These are phyloP conservation scores for Globisporangium apiculatum DNA, from an alignment of 352 stramenopile genomes.

Conservation along the genomic window DNA sequence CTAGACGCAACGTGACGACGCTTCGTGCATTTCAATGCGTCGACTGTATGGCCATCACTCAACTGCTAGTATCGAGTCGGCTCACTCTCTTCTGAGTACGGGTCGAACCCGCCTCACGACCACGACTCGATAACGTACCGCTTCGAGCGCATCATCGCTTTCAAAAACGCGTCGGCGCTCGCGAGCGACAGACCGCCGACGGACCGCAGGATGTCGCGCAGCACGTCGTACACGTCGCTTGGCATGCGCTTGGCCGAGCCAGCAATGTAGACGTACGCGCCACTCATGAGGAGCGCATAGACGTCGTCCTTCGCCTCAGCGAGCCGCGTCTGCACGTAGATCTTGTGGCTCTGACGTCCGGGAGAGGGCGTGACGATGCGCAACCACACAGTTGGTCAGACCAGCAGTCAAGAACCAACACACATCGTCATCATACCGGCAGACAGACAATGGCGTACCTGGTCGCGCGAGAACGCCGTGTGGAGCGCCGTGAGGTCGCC, in stretches of 20 bases:
- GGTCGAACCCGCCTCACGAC: conserved; percentile 28
- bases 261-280: conserved; percentile 78
- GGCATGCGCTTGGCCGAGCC: conserved; percentile 91
- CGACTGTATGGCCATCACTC: no score
- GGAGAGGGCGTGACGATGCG: neutral
- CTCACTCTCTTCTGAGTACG: no score
- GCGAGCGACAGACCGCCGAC: conserved; percentile 63
- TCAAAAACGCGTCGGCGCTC: conserved; percentile 69
- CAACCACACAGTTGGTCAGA: neutral
- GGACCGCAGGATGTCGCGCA: conserved; percentile 79
- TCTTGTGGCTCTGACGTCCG: conserved; percentile 53
- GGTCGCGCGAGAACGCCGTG: conserved; percentile 89
- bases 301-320: conserved; percentile 72
- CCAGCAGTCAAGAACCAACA: neutral
- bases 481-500: conserved; percentile 65
- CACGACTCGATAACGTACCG: conserved; percentile 85
- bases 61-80: no score
- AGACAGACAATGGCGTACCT: conserved; percentile 23
- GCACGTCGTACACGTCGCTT: conserved; percentile 83
- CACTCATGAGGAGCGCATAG: conserved; percentile 59
- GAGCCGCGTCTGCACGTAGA: conserved; percentile 90
- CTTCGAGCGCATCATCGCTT: conserved; percentile 61
- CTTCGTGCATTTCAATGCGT: no score
- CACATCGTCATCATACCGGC: neutral
- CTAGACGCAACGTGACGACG: no score